A percentile compares a stretch with the other conserved stretches of the same genome.
phyloP scores from a whole-genome alignment of 805 yeast genomes.

The Nakazawaea wyomingensis region DNA sequence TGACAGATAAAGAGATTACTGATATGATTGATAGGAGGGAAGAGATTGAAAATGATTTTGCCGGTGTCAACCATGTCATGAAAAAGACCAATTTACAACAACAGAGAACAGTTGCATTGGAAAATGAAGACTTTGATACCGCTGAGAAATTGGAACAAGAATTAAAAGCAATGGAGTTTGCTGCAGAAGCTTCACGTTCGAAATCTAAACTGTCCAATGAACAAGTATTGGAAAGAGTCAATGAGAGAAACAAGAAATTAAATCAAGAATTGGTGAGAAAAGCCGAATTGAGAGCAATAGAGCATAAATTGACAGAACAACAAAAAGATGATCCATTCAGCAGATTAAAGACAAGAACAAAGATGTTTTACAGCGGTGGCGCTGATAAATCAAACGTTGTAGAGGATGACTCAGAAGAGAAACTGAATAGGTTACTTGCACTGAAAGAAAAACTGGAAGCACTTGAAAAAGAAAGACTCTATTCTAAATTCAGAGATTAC shows the following conservation, averaged over 20 bases:
- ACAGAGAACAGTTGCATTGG: slow-evolving; percentile 70
- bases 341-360: slow-evolving; percentile 82
- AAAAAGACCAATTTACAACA: slow-evolving; percentile 68
- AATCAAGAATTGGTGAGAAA: slow-evolving; percentile 72
- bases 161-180: slow-evolving; percentile 32
- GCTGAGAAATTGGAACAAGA: slow-evolving; percentile 42
- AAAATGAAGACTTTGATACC: slow-evolving; percentile 41
- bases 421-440: background rate
- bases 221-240: slow-evolving; percentile 61
- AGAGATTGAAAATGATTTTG: slow-evolving; percentile 48
- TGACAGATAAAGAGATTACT: slow-evolving; percentile 71
- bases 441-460: slow-evolving; percentile 1
- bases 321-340: slow-evolving; percentile 76
- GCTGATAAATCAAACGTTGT: slow-evolving; percentile 15
- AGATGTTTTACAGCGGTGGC: slow-evolving; percentile 62
- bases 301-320: slow-evolving; percentile 38
- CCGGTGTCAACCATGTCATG: slow-evolving; percentile 72
- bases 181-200: slow-evolving; percentile 17
- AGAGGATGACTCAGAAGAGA: slow-evolving; percentile 6
- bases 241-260: slow-evolving; percentile 78
- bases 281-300: slow-evolving; percentile 68
- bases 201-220: slow-evolving; percentile 22
- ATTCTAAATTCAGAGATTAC: slow-evolving; percentile 9
- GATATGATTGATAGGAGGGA: slow-evolving; percentile 73
- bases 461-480: background rate